Base-by-base conservation (phyloP, 495 filamentous ascomycete genomes). In the Talaromyces ruber region DNA sequence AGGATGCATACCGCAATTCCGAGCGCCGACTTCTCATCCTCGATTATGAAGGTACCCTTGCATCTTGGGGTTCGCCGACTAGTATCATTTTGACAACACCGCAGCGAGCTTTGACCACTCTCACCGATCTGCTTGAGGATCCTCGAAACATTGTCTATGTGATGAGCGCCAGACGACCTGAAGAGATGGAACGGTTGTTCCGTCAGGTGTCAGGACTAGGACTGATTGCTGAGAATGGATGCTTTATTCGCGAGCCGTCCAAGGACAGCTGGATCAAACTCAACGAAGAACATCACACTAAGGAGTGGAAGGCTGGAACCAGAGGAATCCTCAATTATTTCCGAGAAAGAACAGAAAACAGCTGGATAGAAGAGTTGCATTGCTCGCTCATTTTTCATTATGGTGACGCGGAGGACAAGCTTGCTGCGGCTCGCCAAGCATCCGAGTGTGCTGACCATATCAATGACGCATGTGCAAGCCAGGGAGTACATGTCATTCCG, bases 211-310 rank as follows among this genome's bases (percentile, higher is more conserved):
- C 87, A 21, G 84, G 86, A 54, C 77, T 97, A 2, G 93, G 93
- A 2, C 77, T 96, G 16, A 93, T 97, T 64, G 91, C 93, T 12
- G 93, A 97, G 73, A 96, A 94, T 70, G 93, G 93, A 2, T 96
- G 89, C 67, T 97, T 92, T 72, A 74, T 96, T 50, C 88, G 89
- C 65, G 82, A 88, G 62, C 84, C 82, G 58, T 80, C 84, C n/a
- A 77, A 74, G 16, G 79, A 81, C 11, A 74, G 78, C 21, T 97
- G 93, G 93, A 83, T 80, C 29, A 83, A 85, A 63, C 82, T 95
- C 67, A 86, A 86, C 7, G 87, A 95, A 69, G 71, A 81, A 18
- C 74, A 82, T 4, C 80, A 87, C 64, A 87, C 88, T 55, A 70
- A 81, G 8, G 74, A 70, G 1, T 97, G 93, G 93, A 95, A 95